phyloP scores from a whole-genome alignment of 805 yeast genomes.

The Wickerhamomyces queroliae region DNA sequence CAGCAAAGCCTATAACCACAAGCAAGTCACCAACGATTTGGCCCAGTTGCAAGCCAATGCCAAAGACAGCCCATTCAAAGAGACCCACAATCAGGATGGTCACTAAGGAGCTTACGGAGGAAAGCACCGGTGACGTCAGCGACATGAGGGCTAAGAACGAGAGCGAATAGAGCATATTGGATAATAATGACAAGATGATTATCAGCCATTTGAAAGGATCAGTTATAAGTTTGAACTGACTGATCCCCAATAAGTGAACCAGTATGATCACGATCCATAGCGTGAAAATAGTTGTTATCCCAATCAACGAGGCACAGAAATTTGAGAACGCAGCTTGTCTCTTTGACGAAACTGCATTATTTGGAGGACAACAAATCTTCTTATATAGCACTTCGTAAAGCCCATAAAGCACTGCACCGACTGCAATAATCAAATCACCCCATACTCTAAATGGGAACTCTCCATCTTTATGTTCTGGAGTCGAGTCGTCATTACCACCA shows the following conservation, averaged over 20 bases:
- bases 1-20: conserved; percentile 62
- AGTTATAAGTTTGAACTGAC: conserved; percentile 49
- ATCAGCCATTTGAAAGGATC: conserved; percentile 34
- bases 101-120: conserved; percentile 61
- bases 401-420: conserved; percentile 77
- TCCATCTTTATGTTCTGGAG: conserved; percentile 10
- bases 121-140: conserved; percentile 77
- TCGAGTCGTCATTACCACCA: conserved; percentile 31
- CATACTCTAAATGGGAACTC: conserved; percentile 51
- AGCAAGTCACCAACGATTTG: conserved; percentile 67
- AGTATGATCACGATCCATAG: conserved; percentile 43
- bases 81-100: conserved; percentile 78
- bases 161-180: conserved; percentile 66
- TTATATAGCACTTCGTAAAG: conserved; percentile 82
- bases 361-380: conserved; percentile 68
- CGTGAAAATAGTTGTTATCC: conserved; percentile 45
- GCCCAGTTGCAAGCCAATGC: conserved; percentile 42
- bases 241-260: conserved; percentile 49
- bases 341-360: conserved; percentile 50
- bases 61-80: conserved; percentile 66
- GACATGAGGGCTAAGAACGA: conserved; percentile 75
- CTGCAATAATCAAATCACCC: conserved; percentile 66
- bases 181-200: conserved; percentile 46
- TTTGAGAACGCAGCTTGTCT: conserved; percentile 80
- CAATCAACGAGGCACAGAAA: conserved; percentile 64